phyloP scores from a whole-genome alignment of 73 alveolate species.

The Paramecium primaurelia region DNA sequence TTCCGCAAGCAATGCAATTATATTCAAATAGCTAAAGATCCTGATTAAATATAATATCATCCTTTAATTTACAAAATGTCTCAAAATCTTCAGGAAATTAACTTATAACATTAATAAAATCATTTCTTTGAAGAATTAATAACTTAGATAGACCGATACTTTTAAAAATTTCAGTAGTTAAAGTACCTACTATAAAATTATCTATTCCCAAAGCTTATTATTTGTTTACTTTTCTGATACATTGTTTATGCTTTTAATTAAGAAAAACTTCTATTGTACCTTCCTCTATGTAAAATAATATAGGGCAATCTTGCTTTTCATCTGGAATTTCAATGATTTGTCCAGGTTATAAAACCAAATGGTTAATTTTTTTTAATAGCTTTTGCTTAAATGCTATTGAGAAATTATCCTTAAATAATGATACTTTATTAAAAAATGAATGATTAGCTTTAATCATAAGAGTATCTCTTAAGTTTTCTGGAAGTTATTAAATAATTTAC shows the following conservation, averaged over 20 bases:
- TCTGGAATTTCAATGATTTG: background rate
- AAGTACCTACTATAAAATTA: background rate
- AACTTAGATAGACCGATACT: conserved; percentile 4
- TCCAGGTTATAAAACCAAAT: background rate
- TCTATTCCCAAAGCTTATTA: background rate
- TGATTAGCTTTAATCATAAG: conserved; percentile 1
- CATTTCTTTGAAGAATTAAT: background rate
- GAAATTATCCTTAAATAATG: conserved; percentile 21
- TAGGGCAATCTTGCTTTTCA: background rate
- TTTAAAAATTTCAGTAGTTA: background rate
- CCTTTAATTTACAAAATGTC: conserved; percentile 6
- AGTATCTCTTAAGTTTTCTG: conserved; percentile 5
- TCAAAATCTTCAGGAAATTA: conserved; percentile 44
- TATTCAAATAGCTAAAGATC: background rate
- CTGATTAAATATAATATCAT: background rate
- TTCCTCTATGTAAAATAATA: background rate
- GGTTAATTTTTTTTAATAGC: background rate
- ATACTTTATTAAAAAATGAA: background rate
- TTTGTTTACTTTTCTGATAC: background rate
- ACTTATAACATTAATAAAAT: background rate
- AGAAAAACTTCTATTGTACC: background rate
- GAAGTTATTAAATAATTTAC: background rate
- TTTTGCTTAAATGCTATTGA: background rate
- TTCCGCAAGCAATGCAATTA: conserved; percentile 16
- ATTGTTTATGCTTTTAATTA: background rate